These are phyloP conservation scores for Microcyclospora tardicrescens DNA, from an alignment of 2,329 filamentous ascomycete species.

Conservation along the genomic window DNA sequence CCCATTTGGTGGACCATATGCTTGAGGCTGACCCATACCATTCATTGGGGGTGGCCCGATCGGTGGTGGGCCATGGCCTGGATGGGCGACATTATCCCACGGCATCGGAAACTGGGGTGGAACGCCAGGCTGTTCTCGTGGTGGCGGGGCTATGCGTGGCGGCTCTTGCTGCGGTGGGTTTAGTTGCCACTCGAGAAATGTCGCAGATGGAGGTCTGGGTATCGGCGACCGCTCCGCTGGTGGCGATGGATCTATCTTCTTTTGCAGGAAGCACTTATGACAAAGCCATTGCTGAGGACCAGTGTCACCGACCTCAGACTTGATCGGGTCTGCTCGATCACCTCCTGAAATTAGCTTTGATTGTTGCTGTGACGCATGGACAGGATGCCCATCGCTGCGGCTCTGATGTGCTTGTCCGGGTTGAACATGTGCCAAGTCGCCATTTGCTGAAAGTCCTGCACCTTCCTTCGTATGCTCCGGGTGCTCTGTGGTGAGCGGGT, in stretches of 20 bases:
- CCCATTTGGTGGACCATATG: neutral
- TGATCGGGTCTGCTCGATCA: neutral
- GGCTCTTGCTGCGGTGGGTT: conserved; percentile 15
- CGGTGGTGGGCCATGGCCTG: conserved; percentile 8
- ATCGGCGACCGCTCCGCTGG: conserved; percentile 23
- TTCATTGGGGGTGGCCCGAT: conserved; percentile 5
- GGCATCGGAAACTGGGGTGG: conserved; percentile 11
- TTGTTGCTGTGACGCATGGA: conserved; percentile 1
- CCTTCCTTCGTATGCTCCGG: neutral
- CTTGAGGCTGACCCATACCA: conserved; percentile 3
- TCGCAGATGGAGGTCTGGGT: neutral
- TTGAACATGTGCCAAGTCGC: neutral
- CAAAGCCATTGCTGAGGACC: conserved; percentile 26
- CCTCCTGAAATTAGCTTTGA: conserved; percentile 5
- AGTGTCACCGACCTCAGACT: neutral
- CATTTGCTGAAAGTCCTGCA: neutral
- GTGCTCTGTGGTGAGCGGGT: conserved; percentile 1
- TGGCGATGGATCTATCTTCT: conserved; percentile 26
- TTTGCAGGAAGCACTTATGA: conserved; percentile 37
- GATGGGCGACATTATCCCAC: conserved; percentile 16
- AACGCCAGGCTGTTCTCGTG: conserved; percentile 7
- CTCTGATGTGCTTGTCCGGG: neutral
- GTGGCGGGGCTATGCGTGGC: conserved; percentile 9
- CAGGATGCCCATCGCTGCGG: neutral
- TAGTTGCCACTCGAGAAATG: conserved; percentile 6